These are phyloP conservation scores for Epichloe brachyelytri DNA, from an alignment of 2,329 filamentous ascomycete genomes.

Conservation along the genomic window DNA sequence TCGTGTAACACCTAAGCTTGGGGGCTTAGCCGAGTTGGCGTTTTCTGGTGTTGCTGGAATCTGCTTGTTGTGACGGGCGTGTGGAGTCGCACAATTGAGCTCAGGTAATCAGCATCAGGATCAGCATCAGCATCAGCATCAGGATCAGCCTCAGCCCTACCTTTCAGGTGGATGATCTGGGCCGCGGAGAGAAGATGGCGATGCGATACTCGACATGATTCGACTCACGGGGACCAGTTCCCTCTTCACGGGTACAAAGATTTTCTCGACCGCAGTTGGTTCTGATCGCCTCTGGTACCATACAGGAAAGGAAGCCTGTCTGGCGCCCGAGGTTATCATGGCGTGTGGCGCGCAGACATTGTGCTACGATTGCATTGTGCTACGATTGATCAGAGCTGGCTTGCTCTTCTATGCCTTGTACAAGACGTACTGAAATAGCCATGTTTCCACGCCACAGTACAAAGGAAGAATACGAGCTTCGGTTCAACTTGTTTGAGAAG, in stretches of 20 bases:
- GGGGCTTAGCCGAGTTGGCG: no score
- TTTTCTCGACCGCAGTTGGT: slow-evolving; percentile 17
- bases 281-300: slow-evolving; percentile 20
- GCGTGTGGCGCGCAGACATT: no score
- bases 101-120: no score
- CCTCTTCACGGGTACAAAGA: slow-evolving; percentile 16
- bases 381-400: no score
- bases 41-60: no score
- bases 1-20: no score
- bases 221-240: slow-evolving; percentile 11
- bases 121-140: no score
- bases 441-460: slow-evolving; percentile 4
- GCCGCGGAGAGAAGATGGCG: slow-evolving; percentile 12
- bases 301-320: slow-evolving; percentile 22
- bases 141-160: no score
- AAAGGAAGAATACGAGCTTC: slow-evolving; percentile 7
- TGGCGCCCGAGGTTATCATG: slow-evolving; percentile 2
- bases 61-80: no score
- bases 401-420: slow-evolving; percentile 18
- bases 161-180: background rate
- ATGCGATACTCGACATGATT: slow-evolving; percentile 15
- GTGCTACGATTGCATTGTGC: no score
- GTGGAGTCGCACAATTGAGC: no score
- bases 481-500: slow-evolving; percentile 12
- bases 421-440: slow-evolving; percentile 16